Base-by-base conservation (phyloP, 2,329 filamentous ascomycete species). In the Stromatinia cepivora region DNA sequence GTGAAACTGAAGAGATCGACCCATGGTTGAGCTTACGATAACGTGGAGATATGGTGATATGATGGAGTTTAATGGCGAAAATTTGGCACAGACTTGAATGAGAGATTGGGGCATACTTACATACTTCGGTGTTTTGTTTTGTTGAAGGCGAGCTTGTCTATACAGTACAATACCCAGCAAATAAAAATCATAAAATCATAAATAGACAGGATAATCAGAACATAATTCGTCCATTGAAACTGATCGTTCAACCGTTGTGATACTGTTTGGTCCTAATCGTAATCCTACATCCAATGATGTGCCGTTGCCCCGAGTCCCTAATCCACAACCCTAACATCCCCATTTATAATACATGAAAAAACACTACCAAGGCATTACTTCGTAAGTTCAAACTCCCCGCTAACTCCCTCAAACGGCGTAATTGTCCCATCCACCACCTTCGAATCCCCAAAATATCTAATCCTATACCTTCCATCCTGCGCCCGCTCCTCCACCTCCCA, bases 381-480 rank as follows among this genome's bases (percentile, higher is more conserved):
- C 28, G 17, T 11, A 28, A 66, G 42, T 36, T 66, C 36, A 68
- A 90, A 91, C 66, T 79, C 79, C 61, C 83, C 82, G 76, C 89
- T 91, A 11, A 83, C 83, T 0, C 91, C 92, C 73, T 91, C 87
- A 81, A 97, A 95, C 4, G 85, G 79, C 52, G 81, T 86, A 52
- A 95, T 88, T 0, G 76, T 80, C 0, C 90, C 88, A 1, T 84
- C 86, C 39, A 86, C 45, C 52, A 22, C 77, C 85, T 94, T 97
- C 3, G 87, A 83, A 80, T 97, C 93, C 0, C 94, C 94, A 80
- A 89, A 94, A 77, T 97, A 98, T 81, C 84, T 87, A 58, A 97
- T 80, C 34, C 93, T 83, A 80, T 97, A 98, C 61, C 85, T 87
- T 0, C 94, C 94, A 71, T 72, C 80, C 70, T 84, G 82, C 28